These are phyloP conservation scores for Sporothrix euskadiensis DNA, from an alignment of 2,329 filamentous ascomycete species.

Conservation along the genomic window DNA sequence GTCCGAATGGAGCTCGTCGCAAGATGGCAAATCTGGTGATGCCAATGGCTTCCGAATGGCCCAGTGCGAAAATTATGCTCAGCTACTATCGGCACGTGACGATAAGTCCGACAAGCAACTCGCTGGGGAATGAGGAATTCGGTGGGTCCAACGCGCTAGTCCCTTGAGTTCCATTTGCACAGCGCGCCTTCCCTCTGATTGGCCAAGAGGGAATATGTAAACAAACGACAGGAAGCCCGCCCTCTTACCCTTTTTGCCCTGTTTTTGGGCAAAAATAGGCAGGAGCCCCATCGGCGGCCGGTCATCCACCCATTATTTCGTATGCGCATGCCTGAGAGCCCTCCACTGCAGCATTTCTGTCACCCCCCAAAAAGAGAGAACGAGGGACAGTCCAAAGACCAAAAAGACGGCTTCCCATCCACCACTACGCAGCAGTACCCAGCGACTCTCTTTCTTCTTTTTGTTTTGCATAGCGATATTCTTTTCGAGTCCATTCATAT, in stretches of 20 bases:
- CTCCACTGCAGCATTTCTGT: background rate
- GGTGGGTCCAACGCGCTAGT: constrained; percentile 1
- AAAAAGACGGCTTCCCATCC: background rate
- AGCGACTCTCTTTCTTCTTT: background rate
- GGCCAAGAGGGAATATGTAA: constrained; percentile 28
- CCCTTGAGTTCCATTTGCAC: background rate
- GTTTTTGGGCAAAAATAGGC: background rate
- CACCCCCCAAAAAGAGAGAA: background rate
- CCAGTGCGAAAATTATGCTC: constrained; percentile 22
- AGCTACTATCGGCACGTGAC: constrained; percentile 27
- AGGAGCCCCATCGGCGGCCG: background rate
- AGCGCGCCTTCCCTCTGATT: constrained; percentile 23
- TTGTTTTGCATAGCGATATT: background rate
- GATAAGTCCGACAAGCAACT: constrained; percentile 1
- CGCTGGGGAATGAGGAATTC: background rate
- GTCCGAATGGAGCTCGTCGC: background rate
- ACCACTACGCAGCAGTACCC: background rate
- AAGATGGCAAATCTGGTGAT: constrained; percentile 14
- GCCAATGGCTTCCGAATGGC: background rate
- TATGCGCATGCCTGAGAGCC: constrained; percentile 2
- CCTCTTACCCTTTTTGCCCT: background rate
- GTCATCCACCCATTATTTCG: background rate
- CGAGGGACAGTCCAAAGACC: background rate
- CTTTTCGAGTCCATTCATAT: constrained; percentile 4
- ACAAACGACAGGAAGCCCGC: constrained; percentile 26